Evolutionary conservation across 2,329 filamentous ascomycete species (phyloP), one percentile per base, ranked within the genome.

Genomic region (Microcyclospora tardicrescens): DNA sequence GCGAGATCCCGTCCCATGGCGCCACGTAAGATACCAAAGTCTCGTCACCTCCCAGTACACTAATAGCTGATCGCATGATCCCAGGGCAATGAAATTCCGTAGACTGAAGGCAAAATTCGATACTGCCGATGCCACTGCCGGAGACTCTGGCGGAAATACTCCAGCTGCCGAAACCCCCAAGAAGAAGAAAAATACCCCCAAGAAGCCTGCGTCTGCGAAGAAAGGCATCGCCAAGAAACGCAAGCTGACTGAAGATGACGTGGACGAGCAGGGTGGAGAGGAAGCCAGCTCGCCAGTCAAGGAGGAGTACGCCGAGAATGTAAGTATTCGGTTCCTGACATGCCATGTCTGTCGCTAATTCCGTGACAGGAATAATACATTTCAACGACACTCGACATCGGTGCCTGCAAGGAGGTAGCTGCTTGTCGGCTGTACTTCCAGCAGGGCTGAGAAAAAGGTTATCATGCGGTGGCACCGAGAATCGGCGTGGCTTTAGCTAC

Each of bases 41-140:
- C 27, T 6, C 9, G 31, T 28, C 5, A 16, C 15, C 13, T 6
- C 16, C 16, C 38, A 24, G 19, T 8, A 24, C 33, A 11, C 24
- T 12, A 5, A 10, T 11, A 9, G 16, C 35, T 24, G 12, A 34
- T 8, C 8, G 13, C 24, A 8, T 16, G 2, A 2, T 34, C 10
- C 5, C 16, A 45, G 41, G 3, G 10, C 34, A 3, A 43, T 43
- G 38, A 40, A 41, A 5, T 47, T 36, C 40, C 40, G 36, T 27
- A 40, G 45, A 27, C 34, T 47, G 13, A 44, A 42, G 6, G 34
- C 13, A 2, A 45, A 47, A 37, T 41, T 39, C 29, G 38, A 34
- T 13, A 41, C 35, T 4, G 28, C 24, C 38, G 6, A 13, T 32
- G 11, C 28, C 13, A 28, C 16, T 29, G 15, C 15, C 12, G n/a